Conservation (phyloP, 2,329 filamentous ascomycete species). For the Clonostachys byssicola region DNA sequence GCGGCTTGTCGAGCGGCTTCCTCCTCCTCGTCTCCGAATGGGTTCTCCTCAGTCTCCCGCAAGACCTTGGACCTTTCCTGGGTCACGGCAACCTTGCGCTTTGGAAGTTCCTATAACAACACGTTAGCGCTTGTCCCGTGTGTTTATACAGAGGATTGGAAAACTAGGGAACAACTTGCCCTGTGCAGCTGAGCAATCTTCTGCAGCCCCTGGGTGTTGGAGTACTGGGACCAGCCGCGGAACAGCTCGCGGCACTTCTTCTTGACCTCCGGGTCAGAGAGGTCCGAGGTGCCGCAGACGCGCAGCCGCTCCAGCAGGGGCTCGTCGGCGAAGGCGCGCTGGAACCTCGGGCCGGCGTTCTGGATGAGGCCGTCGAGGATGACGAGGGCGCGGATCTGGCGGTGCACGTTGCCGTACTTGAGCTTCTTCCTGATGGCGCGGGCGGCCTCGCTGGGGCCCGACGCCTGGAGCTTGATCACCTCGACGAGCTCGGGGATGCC, state of each 20-base stretch:
- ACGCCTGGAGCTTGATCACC: conserved; percentile 82
- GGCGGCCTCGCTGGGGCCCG: conserved; percentile 84
- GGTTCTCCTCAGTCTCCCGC: conserved; percentile 72
- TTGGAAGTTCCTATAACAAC: conserved; percentile 52
- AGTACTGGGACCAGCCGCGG: conserved; percentile 78
- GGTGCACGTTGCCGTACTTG: conserved; percentile 95
- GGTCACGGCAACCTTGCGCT: conserved; percentile 65
- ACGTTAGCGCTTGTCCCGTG: background rate
- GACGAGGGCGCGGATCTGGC: conserved; percentile 82
- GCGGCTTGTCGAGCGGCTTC: conserved; percentile 36
- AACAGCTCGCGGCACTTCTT: conserved; percentile 87
- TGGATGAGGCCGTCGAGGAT: conserved; percentile 92
- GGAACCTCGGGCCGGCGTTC: conserved; percentile 85
- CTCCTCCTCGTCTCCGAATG: conserved; percentile 64
- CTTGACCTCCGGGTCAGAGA: conserved; percentile 82
- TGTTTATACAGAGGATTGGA: background rate
- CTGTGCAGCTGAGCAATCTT: conserved; percentile 75
- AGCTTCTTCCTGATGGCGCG: conserved; percentile 95
- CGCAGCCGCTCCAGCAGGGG: conserved; percentile 86
- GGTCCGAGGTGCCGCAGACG: conserved; percentile 78
- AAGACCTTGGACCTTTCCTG: conserved; percentile 81
- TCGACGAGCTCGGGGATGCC: conserved; percentile 94
- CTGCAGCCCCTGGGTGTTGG: conserved; percentile 74
- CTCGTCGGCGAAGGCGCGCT: conserved; percentile 84
- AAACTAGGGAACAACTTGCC: conserved; percentile 24